Conservation (phyloP, 2,329 filamentous ascomycete species). For the Aureobasidium namibiae region DNA sequence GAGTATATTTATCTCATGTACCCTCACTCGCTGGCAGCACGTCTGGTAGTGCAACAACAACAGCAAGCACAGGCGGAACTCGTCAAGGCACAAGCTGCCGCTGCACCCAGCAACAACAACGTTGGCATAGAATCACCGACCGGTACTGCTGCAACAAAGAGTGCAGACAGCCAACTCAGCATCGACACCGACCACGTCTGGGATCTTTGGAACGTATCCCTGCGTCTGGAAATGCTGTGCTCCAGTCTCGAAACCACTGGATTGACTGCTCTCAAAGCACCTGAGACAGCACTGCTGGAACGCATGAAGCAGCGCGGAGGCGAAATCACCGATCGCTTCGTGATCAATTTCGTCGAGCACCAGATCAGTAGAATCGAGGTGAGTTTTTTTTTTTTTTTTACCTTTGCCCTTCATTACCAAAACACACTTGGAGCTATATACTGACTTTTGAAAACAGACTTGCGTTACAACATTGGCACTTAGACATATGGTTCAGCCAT, state of each 20-base stretch:
- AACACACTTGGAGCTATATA: background rate
- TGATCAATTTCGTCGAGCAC: conserved; percentile 86
- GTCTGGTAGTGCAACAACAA: conserved; percentile 62
- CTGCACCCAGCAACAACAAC: conserved; percentile 14
- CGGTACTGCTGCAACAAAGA: conserved; percentile 45
- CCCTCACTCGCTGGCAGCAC: conserved; percentile 75
- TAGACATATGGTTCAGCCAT: conserved; percentile 69
- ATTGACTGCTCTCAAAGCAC: conserved; percentile 58
- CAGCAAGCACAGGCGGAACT: conserved; percentile 7
- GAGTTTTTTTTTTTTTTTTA: conserved; percentile 33
- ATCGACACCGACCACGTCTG: conserved; percentile 82
- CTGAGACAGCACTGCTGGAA: conserved; percentile 77
- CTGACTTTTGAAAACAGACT: conserved; percentile 46
- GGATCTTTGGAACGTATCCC: conserved; percentile 79
- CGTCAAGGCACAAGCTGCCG: conserved; percentile 28
- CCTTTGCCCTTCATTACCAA: too few relatives aligned
- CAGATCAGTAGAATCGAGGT: conserved; percentile 95
- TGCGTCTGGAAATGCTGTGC: conserved; percentile 89
- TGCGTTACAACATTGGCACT: conserved; percentile 72
- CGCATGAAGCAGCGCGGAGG: conserved; percentile 63
- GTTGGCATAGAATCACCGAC: conserved; percentile 14
- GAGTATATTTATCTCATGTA: conserved; percentile 95
- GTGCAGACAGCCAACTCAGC: conserved; percentile 54
- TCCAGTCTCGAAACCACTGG: conserved; percentile 70
- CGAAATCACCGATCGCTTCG: conserved; percentile 79